A percentile compares a stretch with the other conserved stretches of the same genome.
phyloP scores from a whole-genome alignment of 2,329 filamentous ascomycete species.

The Ophiostoma himal-ulmi region DNA sequence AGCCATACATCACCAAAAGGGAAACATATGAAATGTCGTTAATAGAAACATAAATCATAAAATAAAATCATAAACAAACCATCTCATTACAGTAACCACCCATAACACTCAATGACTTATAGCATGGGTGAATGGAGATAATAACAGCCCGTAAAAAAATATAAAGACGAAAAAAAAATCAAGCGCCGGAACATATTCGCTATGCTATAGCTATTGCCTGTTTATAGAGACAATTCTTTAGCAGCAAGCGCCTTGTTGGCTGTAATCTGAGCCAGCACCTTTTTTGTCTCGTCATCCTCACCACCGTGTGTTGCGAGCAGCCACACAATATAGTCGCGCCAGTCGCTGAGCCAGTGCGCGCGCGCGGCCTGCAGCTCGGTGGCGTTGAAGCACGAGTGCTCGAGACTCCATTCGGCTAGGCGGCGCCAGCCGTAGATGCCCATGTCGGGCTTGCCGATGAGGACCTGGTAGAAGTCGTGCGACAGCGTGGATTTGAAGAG shows the following conservation, averaged over 20 bases:
- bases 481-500: conserved; percentile 66
- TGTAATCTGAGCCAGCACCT: conserved; percentile 10
- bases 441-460: conserved; percentile 63
- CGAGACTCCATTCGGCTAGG: conserved; percentile 56
- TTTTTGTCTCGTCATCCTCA: conserved; percentile 9
- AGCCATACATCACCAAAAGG: too few relatives aligned
- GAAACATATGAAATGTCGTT: background rate
- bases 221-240: background rate
- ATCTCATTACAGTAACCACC: background rate
- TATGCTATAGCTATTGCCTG: background rate
- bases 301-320: conserved; percentile 42
- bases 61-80: background rate
- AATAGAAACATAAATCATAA: background rate
- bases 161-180: background rate
- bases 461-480: conserved; percentile 71
- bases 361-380: conserved; percentile 42
- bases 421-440: conserved; percentile 66
- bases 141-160: background rate
- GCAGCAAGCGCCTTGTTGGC: conserved; percentile 12
- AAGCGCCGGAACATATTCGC: background rate
- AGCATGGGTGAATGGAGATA: too few relatives aligned
- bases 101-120: background rate
- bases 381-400: conserved; percentile 50
- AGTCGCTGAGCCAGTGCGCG: conserved; percentile 48
- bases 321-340: conserved; percentile 53